These are phyloP conservation scores for Hura crepitans DNA, from an alignment of 441 rosid genomes.

Conservation along the genomic window DNA sequence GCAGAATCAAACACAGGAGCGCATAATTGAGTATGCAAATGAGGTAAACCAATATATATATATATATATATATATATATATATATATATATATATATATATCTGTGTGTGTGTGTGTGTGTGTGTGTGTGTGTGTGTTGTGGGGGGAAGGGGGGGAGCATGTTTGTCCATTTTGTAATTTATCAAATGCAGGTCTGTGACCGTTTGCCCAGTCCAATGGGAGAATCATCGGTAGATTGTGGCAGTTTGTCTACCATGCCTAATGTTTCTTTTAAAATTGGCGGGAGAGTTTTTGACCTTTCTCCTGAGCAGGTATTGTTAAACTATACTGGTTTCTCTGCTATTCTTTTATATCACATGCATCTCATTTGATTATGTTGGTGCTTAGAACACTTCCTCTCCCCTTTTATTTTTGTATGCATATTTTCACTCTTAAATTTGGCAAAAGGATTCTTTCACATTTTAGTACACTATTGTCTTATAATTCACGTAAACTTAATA, in stretches of 20 bases:
- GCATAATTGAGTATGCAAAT: conserved; percentile 50
- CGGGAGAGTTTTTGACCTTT: conserved; percentile 55
- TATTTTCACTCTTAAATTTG: too few species aligned
- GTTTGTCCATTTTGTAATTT: conserved; percentile 7
- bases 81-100: too few species aligned
- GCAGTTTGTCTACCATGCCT: conserved; percentile 53
- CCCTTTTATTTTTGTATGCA: not conserved
- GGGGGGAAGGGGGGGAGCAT: too few species aligned
- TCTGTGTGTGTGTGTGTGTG: too few species aligned
- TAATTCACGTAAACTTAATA: too few species aligned
- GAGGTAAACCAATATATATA: conserved; percentile 43
- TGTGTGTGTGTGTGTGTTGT: too few species aligned
- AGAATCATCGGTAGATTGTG: conserved; percentile 71
- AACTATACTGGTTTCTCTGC: not conserved
- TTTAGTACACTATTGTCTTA: too few species aligned
- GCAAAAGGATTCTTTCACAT: too few species aligned
- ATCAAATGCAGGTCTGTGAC: conserved; percentile 53
- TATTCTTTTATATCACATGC: not conserved
- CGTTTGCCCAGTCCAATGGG: conserved; percentile 83
- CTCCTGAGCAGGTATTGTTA: conserved; percentile 57
- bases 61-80: too few species aligned
- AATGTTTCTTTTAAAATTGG: conserved; percentile 69
- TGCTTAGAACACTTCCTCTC: not conserved
- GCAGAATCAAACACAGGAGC: conserved; percentile 59
- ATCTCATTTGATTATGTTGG: not conserved